Base-by-base conservation (phyloP, 2,329 filamentous ascomycete species). In the Sarocladium brachiariae region DNA sequence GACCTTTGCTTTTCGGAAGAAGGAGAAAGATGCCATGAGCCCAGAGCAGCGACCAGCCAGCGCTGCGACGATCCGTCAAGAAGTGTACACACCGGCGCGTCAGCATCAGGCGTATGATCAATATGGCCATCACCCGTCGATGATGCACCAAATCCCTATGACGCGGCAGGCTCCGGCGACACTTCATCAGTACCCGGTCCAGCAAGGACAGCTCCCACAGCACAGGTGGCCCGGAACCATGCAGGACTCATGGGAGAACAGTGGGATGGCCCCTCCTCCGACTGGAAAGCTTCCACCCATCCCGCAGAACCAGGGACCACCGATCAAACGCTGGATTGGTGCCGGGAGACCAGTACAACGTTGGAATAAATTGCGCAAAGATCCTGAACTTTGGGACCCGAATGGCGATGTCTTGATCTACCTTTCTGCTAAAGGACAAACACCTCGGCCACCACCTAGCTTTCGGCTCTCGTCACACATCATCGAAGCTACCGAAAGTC, bases 321-420 rank as follows among this genome's bases (percentile, higher is more conserved):
- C 69, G 2, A 72, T 79, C 52, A 77, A 73, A 57, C 73, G 76
- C 11, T 81, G 77, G 77, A 65, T 74, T 11, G 77, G 77, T 0
- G 68, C 64, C 2, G 76, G 76, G 1, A 64, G 71, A 13, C 69
- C 73, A 0, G 68, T 73, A 0, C 70, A 75, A 48, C 66, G 71
- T 25, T 81, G 77, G 77, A 80, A 78, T 56, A 80, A 79, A 58
- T 65, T 81, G 2, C 70, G 75, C 9, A 79, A 80, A 58, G 79
- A 83, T 46, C 76, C 77, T 1, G 79, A 82, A 56, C 63, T 83
- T 2, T 83, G 79, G 79, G 77, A 82, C 56, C 73, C 74, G 0
- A 77, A 79, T 51, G 80, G 80, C 19, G 80, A 83, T 53, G 79
- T 81, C 13, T 64, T 83, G 9, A 70, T 83, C 2, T 83, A 74